These are phyloP conservation scores for Sutorius eximius DNA, from an alignment of 1,284 basidiomycete species.

Conservation along the genomic window DNA sequence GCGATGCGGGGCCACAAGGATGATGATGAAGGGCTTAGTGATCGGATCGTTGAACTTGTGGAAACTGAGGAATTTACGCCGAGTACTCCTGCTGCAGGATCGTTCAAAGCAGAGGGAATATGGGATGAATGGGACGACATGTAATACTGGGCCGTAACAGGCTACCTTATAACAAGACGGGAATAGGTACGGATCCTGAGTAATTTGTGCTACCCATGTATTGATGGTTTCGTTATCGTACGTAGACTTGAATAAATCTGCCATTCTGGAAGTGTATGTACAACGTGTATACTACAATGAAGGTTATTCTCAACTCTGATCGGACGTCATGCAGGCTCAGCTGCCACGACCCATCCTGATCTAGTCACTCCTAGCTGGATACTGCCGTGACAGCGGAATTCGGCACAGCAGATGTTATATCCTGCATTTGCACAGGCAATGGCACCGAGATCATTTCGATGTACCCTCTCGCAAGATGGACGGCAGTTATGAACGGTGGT, in stretches of 20 bases:
- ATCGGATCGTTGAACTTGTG: slow-evolving; percentile 65
- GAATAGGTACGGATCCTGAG: slow-evolving; percentile 2
- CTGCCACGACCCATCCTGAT: background rate
- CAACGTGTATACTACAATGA: slow-evolving; percentile 4
- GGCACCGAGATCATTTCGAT: background rate
- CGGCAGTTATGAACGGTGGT: slow-evolving; percentile 17
- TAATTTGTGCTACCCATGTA: slow-evolving; percentile 19
- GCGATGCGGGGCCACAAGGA: slow-evolving; percentile 58
- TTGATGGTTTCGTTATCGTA: background rate
- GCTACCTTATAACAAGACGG: background rate
- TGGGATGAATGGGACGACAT: slow-evolving; percentile 80
- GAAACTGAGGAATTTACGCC: slow-evolving; percentile 60
- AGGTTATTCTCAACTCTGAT: background rate
- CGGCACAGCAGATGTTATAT: background rate
- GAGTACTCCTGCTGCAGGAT: slow-evolving; percentile 33
- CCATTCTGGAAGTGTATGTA: slow-evolving; percentile 4
- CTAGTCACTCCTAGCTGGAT: background rate
- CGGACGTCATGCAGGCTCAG: background rate
- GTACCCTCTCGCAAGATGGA: slow-evolving; percentile 10
- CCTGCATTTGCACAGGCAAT: slow-evolving; percentile 10
- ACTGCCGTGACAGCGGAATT: background rate
- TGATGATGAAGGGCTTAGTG: slow-evolving; percentile 53
- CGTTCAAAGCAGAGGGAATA: slow-evolving; percentile 35
- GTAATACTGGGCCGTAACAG: slow-evolving; percentile 27
- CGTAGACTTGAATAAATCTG: background rate